These are phyloP conservation scores for Pseudocercospora cruenta DNA, from an alignment of 2,329 filamentous ascomycete genomes.

Conservation along the genomic window DNA sequence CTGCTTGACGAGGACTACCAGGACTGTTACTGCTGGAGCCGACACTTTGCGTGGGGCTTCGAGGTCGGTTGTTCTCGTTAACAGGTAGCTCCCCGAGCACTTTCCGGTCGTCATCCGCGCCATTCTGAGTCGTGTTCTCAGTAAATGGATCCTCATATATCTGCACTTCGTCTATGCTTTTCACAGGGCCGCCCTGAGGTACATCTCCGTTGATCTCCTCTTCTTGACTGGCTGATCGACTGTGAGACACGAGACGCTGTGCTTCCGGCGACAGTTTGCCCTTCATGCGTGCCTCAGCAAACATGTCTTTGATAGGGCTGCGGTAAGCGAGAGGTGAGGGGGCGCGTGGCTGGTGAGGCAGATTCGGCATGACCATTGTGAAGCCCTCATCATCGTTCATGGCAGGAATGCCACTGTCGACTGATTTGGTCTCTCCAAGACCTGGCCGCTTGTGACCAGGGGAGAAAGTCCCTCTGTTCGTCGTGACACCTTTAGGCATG, in stretches of 20 bases:
- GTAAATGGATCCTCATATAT: slow-evolving; percentile 59
- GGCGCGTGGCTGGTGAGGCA: slow-evolving; percentile 31
- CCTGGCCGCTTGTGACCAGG: slow-evolving; percentile 42
- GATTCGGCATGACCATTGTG: slow-evolving; percentile 55
- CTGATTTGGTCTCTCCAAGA: slow-evolving; percentile 43
- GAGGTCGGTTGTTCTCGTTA: slow-evolving; percentile 48
- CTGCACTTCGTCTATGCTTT: slow-evolving; percentile 47
- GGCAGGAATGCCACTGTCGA: slow-evolving; percentile 44
- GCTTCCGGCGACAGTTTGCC: slow-evolving; percentile 31
- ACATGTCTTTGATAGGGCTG: slow-evolving; percentile 39
- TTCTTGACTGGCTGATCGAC: slow-evolving; percentile 9
- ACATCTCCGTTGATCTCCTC: slow-evolving; percentile 5
- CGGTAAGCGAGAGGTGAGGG: slow-evolving; percentile 37
- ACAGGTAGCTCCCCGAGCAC: slow-evolving; percentile 57
- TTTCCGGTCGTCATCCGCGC: slow-evolving; percentile 38
- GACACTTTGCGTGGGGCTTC: slow-evolving; percentile 35
- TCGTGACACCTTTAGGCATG: slow-evolving; percentile 44
- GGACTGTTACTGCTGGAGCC: slow-evolving; percentile 34
- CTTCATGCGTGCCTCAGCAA: slow-evolving; percentile 36
- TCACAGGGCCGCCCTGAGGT: slow-evolving; percentile 31
- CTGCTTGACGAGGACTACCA: slow-evolving; percentile 33
- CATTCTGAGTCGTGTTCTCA: slow-evolving; percentile 39
- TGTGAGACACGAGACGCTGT: slow-evolving; percentile 14
- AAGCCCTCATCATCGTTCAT: slow-evolving; percentile 51
- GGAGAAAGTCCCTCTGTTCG: slow-evolving; percentile 40